Base-by-base conservation (phyloP, 108 stramenopile genomes). In the Cylindrotheca fusiformis region DNA sequence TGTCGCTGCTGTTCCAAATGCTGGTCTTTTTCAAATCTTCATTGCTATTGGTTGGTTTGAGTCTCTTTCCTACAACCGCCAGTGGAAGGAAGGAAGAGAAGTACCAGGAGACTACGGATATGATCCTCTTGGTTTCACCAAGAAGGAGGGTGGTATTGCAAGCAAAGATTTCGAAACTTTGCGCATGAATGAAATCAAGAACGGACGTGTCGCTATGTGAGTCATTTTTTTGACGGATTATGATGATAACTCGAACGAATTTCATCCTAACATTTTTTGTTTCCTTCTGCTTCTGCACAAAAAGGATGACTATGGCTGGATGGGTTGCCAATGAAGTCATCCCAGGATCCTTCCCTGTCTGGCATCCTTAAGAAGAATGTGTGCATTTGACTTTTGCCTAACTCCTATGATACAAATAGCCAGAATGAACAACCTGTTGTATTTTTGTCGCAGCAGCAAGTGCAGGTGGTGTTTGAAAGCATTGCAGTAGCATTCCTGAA, bases 81-180 rank as follows among this genome's bases (percentile, higher is more conserved):
- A 85, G 61, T 84, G 81, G 80, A 60, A 51, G 32, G 69, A 83
- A 33, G 78, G 69, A 50, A 66, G 69, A 25, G 69, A 60, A 30
- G 71, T 88, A 58, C 86, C 86, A 19, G 84, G 84, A 63, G 75
- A 85, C 67, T 88, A 79, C 52, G 87, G 84, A 58, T 88, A 85
- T 64, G 87, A 88, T 71, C 87, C 87, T 58, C 84, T 88, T 66
- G 87, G 87, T 32, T 85, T 85, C 80, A 85, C 87, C 55, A 85
- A 88, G 72, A 68, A 78, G 52, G 74, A 74, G 22, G 84, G 79
- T 48, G 81, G 79, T 18, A 77, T 78, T 69, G 79, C 74, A 17
- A 58, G 69, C 47, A 67, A 76, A 47, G 76, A 88, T 50, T 63
- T 88, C 44, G 83, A 77, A 29, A 74, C 58, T 47, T 80, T 85